These are phyloP conservation scores for Botryosphaeria agaves DNA, from an alignment of 2,329 filamentous ascomycete genomes.

Conservation along the genomic window DNA sequence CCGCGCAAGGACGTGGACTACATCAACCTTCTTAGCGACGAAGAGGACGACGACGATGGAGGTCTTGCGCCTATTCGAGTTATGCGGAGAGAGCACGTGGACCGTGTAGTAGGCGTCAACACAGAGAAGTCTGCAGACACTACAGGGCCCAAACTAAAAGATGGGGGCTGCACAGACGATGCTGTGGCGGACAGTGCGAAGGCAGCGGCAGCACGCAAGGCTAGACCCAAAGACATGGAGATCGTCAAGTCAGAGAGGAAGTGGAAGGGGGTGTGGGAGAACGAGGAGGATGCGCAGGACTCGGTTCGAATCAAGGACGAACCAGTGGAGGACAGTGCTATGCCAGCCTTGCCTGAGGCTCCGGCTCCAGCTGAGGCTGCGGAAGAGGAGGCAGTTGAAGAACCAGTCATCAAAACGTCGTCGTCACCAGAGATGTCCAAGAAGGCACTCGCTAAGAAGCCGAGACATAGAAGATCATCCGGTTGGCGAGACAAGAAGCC, in stretches of 20 bases:
- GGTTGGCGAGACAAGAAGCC: conserved; percentile 14
- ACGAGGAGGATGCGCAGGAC: conserved; percentile 18
- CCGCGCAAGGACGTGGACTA: conserved; percentile 37
- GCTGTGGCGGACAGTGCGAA: too few relatives aligned
- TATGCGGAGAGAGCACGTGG: conserved; percentile 35
- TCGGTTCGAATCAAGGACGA: conserved; percentile 34
- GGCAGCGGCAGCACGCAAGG: too few relatives aligned
- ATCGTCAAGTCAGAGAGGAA: conserved; percentile 21
- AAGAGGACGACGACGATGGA: conserved; percentile 20
- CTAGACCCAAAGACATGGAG: conserved; percentile 22
- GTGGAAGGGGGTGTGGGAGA: conserved; percentile 28
- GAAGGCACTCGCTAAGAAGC: conserved; percentile 11
- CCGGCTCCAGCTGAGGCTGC: conserved; percentile 9
- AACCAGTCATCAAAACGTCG: conserved; percentile 11
- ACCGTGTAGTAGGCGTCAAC: conserved; percentile 34
- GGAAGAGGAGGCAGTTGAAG: conserved; percentile 8
- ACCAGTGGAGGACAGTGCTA: conserved; percentile 30
- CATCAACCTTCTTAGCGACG: conserved; percentile 38
- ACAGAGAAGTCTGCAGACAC: conserved; percentile 24
- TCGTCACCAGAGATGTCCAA: conserved; percentile 14
- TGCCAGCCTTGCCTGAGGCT: too few relatives aligned
- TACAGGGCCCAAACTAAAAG: too few relatives aligned
- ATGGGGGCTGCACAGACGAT: too few relatives aligned
- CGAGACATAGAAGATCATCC: conserved; percentile 6
- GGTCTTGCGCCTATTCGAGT: conserved; percentile 36